Conservation (phyloP, 2,329 filamentous ascomycete genomes). For the Verticillium alfalfae region DNA sequence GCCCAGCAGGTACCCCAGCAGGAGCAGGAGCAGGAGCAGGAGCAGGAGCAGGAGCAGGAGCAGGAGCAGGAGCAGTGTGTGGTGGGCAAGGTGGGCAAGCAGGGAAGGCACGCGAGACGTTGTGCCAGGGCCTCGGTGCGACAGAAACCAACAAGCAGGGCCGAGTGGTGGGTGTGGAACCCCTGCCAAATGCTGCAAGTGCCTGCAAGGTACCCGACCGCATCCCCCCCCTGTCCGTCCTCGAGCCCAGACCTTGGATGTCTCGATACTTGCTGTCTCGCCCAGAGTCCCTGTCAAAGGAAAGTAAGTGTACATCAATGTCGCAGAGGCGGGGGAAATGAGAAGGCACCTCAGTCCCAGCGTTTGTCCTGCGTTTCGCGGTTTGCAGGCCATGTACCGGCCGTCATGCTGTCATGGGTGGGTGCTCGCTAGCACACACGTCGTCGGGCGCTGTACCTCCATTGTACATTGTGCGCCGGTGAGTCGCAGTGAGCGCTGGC, state of each 20-base stretch:
- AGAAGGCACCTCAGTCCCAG: not conserved
- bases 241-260: not conserved
- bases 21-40: no score
- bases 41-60: no score
- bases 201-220: conserved; percentile 1
- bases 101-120: not conserved
- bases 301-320: not conserved
- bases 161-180: not conserved
- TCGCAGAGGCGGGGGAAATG: not conserved
- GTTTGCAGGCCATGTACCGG: not conserved
- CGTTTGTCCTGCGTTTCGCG: not conserved
- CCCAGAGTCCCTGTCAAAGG: not conserved
- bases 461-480: not conserved
- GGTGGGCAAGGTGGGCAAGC: not conserved
- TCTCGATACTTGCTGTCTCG: not conserved
- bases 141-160: not conserved
- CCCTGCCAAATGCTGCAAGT: not conserved
- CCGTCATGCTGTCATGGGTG: no score
- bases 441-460: not conserved
- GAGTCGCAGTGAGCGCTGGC: not conserved
- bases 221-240: not conserved
- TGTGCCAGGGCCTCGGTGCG: not conserved
- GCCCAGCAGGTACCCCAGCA: not conserved
- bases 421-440: no score
- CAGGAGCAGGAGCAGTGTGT: not conserved